Conservation (phyloP, 2,329 filamentous ascomycete genomes). For the Colletotrichum zoysiae region DNA sequence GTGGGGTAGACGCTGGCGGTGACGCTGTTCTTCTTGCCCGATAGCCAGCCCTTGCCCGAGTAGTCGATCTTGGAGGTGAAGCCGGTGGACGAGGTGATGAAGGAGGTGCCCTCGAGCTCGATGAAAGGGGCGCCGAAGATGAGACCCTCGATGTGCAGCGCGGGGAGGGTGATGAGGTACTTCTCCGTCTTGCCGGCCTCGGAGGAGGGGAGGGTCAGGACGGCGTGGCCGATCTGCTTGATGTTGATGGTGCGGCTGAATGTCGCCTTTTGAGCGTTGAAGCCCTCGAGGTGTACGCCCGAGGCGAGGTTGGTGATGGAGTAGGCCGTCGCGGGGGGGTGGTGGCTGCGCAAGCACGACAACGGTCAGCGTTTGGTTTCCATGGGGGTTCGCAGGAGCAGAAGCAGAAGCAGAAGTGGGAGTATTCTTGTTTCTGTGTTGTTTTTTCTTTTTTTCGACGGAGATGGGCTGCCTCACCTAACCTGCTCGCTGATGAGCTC, state of each 20-base stretch:
- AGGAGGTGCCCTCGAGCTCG: slow-evolving; percentile 87
- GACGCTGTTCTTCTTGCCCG: slow-evolving; percentile 95
- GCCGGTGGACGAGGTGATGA: slow-evolving; percentile 88
- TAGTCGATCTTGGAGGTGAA: slow-evolving; percentile 94
- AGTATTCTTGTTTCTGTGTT: background rate
- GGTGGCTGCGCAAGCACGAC: slow-evolving; percentile 68
- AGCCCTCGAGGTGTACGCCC: slow-evolving; percentile 84
- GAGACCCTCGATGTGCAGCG: slow-evolving; percentile 92
- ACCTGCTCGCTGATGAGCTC: slow-evolving; percentile 95
- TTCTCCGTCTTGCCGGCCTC: slow-evolving; percentile 66
- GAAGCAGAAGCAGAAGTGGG: background rate
- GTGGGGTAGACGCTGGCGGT: slow-evolving; percentile 79
- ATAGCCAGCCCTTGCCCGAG: slow-evolving; percentile 92
- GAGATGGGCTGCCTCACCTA: slow-evolving; percentile 60
- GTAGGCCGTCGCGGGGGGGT: slow-evolving; percentile 95
- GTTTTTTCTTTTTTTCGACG: too few relatives aligned
- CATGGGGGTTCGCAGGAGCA: too few relatives aligned
- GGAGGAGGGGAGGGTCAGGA: slow-evolving; percentile 77
- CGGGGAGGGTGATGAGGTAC: slow-evolving; percentile 92
- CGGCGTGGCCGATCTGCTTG: slow-evolving; percentile 92
- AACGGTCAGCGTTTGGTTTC: background rate
- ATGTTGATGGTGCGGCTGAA: slow-evolving; percentile 95
- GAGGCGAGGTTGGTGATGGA: slow-evolving; percentile 88
- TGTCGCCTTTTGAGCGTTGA: slow-evolving; percentile 96
- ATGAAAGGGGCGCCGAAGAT: slow-evolving; percentile 90